Conservation (phyloP, 2,329 filamentous ascomycete species). For the Ilyonectria destructans region DNA sequence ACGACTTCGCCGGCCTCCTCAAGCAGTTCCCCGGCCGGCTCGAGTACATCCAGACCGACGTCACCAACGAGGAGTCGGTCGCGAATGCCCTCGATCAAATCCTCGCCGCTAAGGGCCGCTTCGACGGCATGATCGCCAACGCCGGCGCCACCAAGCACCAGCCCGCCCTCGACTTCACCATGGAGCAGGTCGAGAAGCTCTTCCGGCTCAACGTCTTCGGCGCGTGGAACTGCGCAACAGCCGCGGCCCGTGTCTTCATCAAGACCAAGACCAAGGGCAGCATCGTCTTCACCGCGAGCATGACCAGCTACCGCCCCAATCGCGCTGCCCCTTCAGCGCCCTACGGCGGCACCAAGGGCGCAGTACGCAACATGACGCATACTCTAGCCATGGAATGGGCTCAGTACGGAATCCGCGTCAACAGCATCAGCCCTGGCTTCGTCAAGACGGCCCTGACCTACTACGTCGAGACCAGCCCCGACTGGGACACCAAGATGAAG, state of each 20-base stretch:
- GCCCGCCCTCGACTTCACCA: conserved; percentile 62
- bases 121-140: conserved; percentile 67
- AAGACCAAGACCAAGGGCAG: conserved; percentile 54
- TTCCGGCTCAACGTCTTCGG: conserved; percentile 59
- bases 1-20: conserved; percentile 51
- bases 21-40: conserved; percentile 60
- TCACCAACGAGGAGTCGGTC: conserved; percentile 60
- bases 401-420: conserved; percentile 58
- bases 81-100: conserved; percentile 60
- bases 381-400: conserved; percentile 65
- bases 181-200: conserved; percentile 53
- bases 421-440: conserved; percentile 31
- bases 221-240: conserved; percentile 62
- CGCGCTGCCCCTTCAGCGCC: conserved; percentile 59
- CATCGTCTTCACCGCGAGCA: conserved; percentile 64
- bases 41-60: conserved; percentile 63
- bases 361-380: conserved; percentile 58
- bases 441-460: conserved; percentile 64
- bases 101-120: conserved; percentile 55
- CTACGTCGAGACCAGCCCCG: conserved; percentile 66
- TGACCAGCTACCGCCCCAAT: conserved; percentile 66
- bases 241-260: conserved; percentile 61
- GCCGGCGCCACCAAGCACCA: conserved; percentile 69
- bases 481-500: conserved; percentile 72
- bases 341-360: conserved; percentile 64